Percentiles rank a stretch among this genome's conserved stretches.
Conservation (phyloP, 257 asterid genomes). For the Dorcoceras hygrometricum region DNA sequence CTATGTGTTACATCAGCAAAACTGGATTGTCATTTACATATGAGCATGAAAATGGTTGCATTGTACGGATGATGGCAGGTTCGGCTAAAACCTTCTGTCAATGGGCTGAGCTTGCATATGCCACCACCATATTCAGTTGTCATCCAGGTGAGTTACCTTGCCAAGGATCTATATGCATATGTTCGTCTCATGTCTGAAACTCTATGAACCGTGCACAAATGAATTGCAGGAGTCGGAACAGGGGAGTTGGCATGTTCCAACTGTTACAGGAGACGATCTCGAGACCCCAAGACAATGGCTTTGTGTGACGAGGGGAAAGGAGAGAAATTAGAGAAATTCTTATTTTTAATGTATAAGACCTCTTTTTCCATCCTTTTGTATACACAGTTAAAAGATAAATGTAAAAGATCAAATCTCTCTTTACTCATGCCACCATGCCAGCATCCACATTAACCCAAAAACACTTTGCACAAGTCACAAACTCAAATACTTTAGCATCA, state of each 20-base stretch:
- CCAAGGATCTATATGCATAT: conserved; percentile 8
- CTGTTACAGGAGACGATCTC: conserved; percentile 73
- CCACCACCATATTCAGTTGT: conserved; percentile 92
- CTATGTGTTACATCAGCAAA: neutral
- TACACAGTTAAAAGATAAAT: no score
- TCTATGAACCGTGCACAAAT: conserved; percentile 16
- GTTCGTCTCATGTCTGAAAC: conserved; percentile 10
- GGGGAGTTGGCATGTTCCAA: conserved; percentile 83
- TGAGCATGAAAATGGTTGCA: neutral
- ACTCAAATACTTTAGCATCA: neutral
- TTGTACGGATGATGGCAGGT: conserved; percentile 25
- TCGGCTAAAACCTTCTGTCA: conserved; percentile 32
- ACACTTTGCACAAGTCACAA: neutral
- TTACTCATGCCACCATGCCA: neutral
- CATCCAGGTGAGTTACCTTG: conserved; percentile 53
- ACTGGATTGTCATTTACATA: neutral
- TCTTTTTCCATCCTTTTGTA: no score
- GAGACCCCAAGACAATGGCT: conserved; percentile 82
- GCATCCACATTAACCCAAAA: neutral
- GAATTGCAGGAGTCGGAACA: conserved; percentile 75
- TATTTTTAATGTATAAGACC: no score
- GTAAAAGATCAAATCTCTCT: neutral
- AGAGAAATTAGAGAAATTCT: neutral
- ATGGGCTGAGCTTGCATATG: conserved; percentile 58
- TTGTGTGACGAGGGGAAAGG: conserved; percentile 58